Evolutionary conservation across 2,329 filamentous ascomycete genomes (phyloP).

Genomic region (Pseudocercospora cruenta): DNA sequence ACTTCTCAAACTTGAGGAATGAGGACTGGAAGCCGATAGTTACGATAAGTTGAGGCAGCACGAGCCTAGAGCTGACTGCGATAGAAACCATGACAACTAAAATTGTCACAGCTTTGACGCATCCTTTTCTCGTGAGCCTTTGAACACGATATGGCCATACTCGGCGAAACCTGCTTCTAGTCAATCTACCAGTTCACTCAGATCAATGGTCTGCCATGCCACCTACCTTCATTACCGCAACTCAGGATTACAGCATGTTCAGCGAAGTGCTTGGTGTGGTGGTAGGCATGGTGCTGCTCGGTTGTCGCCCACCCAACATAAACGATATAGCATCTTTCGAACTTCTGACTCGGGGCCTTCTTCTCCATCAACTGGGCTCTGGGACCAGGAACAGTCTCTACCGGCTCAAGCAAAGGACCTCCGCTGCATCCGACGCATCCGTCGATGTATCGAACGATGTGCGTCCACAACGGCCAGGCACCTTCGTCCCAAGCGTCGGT

Average conservation of each 20-base stretch:
- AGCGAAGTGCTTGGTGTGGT: slow-evolving; percentile 19
- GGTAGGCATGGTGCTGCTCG: slow-evolving; percentile 20
- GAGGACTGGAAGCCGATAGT: slow-evolving; percentile 25
- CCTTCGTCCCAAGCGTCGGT: slow-evolving; percentile 17
- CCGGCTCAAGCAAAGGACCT: slow-evolving; percentile 16
- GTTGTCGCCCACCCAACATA: slow-evolving; percentile 20
- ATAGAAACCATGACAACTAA: neutral
- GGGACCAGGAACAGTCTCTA: slow-evolving; percentile 13
- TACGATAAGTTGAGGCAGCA: slow-evolving; percentile 8
- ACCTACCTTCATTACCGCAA: slow-evolving; percentile 21
- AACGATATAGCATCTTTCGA: slow-evolving; percentile 15
- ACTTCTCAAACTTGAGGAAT: slow-evolving; percentile 24
- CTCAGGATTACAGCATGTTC: slow-evolving; percentile 17
- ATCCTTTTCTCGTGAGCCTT: neutral
- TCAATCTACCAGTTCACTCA: neutral
- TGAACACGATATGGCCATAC: slow-evolving; percentile 6
- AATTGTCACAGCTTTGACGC: neutral
- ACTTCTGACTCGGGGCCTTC: neutral
- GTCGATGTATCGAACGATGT: slow-evolving; percentile 18
- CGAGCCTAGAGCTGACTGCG: neutral
- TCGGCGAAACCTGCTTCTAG: neutral
- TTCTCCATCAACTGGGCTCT: neutral
- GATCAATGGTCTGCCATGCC: neutral
- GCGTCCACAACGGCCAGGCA: slow-evolving; percentile 24
- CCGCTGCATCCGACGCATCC: slow-evolving; percentile 21